A percentile compares a stretch with the other conserved stretches of the same genome.
Conservation (phyloP, 306 rosid genomes). For the Psophocarpus tetragonolobus region DNA sequence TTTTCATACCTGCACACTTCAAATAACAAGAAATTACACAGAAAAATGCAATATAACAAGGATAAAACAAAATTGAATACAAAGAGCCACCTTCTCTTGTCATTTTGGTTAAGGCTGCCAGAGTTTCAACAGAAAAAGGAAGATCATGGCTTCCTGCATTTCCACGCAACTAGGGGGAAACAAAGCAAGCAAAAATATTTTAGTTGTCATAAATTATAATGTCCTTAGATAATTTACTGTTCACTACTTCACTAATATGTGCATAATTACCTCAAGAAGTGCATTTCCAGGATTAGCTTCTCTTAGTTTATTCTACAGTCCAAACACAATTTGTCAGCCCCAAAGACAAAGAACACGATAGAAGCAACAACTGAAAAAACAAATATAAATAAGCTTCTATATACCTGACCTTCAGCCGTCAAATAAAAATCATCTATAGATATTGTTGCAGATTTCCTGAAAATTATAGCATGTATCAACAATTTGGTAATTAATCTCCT, state of each 20-base stretch:
- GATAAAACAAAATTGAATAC: neutral
- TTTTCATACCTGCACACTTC: conserved; percentile 71
- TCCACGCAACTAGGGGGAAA: conserved; percentile 65
- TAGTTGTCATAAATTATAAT: neutral
- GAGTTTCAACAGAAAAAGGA: conserved; percentile 69
- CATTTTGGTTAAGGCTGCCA: conserved; percentile 58
- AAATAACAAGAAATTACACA: conserved; percentile 32
- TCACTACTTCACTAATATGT: neutral
- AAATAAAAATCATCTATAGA: conserved; percentile 93
- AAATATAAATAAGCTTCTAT: conserved; percentile 19
- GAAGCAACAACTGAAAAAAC: neutral
- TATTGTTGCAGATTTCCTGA: conserved; percentile 85
- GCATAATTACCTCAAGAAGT: conserved; percentile 78
- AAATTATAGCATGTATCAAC: conserved; percentile 36
- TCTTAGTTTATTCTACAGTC: conserved; percentile 72
- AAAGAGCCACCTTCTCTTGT: conserved; percentile 71
- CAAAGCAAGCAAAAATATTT: conserved; percentile 8
- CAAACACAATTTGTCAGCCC: conserved; percentile 37
- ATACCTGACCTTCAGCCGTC: conserved; percentile 87
- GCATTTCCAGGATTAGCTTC: conserved; percentile 75
- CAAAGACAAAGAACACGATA: conserved; percentile 7
- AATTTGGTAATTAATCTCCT: conserved; percentile 18
- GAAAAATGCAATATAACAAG: conserved; percentile 17
- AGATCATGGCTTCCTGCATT: conserved; percentile 98
- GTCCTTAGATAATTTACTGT: neutral